Conservation (phyloP, 164 flowering plant genomes). For the Umbellularia californica region DNA sequence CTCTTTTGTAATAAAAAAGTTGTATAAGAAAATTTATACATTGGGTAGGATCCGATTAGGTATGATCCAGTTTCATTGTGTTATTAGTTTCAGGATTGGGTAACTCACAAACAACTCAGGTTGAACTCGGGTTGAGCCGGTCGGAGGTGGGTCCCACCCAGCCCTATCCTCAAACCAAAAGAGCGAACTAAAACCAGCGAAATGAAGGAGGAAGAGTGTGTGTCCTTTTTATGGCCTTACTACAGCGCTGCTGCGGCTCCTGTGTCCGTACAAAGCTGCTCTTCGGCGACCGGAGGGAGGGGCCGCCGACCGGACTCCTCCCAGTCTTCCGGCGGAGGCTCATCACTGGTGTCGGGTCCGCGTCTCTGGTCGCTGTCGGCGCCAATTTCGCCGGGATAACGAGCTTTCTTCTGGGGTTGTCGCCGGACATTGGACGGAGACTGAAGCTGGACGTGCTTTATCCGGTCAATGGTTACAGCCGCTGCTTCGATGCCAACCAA, state of each 20-base stretch:
- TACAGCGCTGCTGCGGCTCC: background rate
- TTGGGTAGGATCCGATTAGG: too few species aligned
- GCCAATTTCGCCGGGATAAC: conserved; percentile 79
- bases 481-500: conserved; percentile 59
- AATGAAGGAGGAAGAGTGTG: too few species aligned
- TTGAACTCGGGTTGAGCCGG: too few species aligned
- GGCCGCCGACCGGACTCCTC: conserved; percentile 25
- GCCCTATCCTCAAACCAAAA: too few species aligned
- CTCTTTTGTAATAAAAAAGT: too few species aligned
- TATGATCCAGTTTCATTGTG: too few species aligned
- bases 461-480: conserved; percentile 69
- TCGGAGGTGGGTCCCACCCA: too few species aligned
- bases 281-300: conserved; percentile 36
- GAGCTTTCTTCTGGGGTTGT: conserved; percentile 69
- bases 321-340: conserved; percentile 57
- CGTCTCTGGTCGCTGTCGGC: conserved; percentile 74
- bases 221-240: background rate
- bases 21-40: too few species aligned
- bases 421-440: conserved; percentile 63
- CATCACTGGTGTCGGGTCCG: conserved; percentile 71
- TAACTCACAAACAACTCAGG: too few species aligned
- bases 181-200: too few species aligned
- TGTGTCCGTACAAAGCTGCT: background rate
- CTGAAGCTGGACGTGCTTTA: conserved; percentile 80
- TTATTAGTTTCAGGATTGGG: too few species aligned